Conservation (phyloP, 2,329 filamentous ascomycete genomes). For the Drechslerella coelobrocha region DNA sequence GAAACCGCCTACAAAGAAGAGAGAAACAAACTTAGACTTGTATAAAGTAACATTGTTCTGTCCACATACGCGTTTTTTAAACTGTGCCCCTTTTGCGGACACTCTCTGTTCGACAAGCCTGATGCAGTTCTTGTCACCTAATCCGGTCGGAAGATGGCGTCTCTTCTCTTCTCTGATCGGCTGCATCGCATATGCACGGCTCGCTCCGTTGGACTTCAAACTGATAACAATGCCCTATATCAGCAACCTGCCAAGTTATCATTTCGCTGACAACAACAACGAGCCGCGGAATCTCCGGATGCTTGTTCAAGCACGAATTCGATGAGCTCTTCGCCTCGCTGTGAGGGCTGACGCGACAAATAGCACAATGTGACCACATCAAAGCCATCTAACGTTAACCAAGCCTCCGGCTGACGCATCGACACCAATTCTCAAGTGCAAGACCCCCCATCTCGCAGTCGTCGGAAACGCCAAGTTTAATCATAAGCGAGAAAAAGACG, state of each 20-base stretch:
- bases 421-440: background rate
- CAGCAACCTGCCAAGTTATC: constrained; percentile 1
- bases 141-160: constrained; percentile 23
- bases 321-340: background rate
- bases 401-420: constrained; percentile 18
- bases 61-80: constrained; percentile 14
- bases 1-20: constrained; percentile 27
- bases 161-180: background rate
- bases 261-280: too few species aligned
- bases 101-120: constrained; percentile 32
- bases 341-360: background rate
- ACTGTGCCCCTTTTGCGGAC: constrained; percentile 14
- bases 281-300: background rate
- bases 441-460: constrained; percentile 7
- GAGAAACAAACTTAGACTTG: constrained; percentile 8
- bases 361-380: background rate
- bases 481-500: constrained; percentile 27
- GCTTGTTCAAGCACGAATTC: background rate
- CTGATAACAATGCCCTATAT: background rate
- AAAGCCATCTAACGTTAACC: background rate
- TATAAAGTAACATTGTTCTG: constrained; percentile 11
- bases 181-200: constrained; percentile 2
- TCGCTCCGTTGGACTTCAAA: background rate
- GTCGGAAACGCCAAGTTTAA: constrained; percentile 11
- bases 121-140: constrained; percentile 33